These are phyloP conservation scores for Fusarium sulawesiense DNA, from an alignment of 2,329 filamentous ascomycete species.

Conservation along the genomic window DNA sequence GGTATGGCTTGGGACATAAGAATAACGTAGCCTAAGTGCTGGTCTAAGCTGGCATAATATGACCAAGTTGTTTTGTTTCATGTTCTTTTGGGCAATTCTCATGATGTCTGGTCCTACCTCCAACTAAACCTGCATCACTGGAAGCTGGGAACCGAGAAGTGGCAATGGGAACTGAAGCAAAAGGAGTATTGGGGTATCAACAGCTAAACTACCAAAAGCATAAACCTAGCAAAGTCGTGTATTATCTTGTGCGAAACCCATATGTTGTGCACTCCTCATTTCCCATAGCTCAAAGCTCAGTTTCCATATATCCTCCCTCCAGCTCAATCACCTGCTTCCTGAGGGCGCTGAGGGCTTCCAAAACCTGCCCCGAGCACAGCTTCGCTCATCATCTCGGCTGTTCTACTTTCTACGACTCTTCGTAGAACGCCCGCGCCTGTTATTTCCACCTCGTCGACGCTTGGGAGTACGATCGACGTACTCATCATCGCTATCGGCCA, in stretches of 20 bases:
- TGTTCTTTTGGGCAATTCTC: background rate
- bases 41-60: background rate
- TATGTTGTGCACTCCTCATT: background rate
- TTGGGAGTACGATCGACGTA: background rate
- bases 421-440: background rate
- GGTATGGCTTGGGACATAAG: too few species aligned
- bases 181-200: background rate
- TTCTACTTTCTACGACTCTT: too few species aligned
- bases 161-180: background rate
- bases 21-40: background rate
- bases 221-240: background rate
- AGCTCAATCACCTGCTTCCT: background rate
- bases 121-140: background rate
- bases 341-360: background rate
- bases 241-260: background rate
- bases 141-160: background rate
- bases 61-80: background rate
- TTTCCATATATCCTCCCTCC: background rate
- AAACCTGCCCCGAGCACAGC: background rate
- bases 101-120: background rate
- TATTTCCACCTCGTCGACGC: background rate
- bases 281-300: background rate
- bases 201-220: background rate
- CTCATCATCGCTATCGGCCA: background rate
- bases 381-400: background rate